Conservation (phyloP, 208 protist genomes). For the Trypanosoma melophagium region DNA sequence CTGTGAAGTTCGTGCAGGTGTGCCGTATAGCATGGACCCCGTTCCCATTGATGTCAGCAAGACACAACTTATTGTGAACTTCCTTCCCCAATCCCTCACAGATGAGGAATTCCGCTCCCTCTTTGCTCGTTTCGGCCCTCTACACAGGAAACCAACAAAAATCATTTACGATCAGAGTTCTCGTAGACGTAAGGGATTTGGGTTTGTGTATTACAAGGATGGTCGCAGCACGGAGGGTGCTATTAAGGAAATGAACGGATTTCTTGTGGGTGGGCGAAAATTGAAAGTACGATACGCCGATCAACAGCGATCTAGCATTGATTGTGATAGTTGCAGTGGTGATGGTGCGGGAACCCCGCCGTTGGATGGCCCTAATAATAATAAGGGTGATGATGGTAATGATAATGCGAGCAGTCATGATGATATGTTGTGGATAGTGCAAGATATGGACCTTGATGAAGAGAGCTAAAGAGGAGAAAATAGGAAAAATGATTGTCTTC, state of each 20-base stretch:
- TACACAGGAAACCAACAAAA: conserved; percentile 40
- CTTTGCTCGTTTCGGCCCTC: conserved; percentile 51
- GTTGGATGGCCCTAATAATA: background rate
- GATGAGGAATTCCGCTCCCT: conserved; percentile 47
- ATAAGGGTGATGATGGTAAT: background rate
- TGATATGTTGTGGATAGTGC: too few relatives aligned
- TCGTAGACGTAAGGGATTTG: conserved; percentile 70
- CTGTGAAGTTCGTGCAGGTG: conserved; percentile 23
- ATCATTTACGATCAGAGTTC: conserved; percentile 60
- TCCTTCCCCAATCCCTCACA: conserved; percentile 46
- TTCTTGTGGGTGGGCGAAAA: conserved; percentile 38
- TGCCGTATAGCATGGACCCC: conserved; percentile 45
- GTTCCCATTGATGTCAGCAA: conserved; percentile 50
- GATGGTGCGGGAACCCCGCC: conserved; percentile 2
- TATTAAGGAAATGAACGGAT: conserved; percentile 60
- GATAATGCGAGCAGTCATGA: too few relatives aligned
- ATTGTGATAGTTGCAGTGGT: conserved; percentile 22
- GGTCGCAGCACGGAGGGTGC: conserved; percentile 43
- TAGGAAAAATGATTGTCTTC: too few relatives aligned
- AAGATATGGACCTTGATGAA: too few relatives aligned
- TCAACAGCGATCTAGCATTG: conserved; percentile 43
- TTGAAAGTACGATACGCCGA: conserved; percentile 71
- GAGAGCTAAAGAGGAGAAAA: too few relatives aligned
- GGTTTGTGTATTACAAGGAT: conserved; percentile 79
- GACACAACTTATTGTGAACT: conserved; percentile 73